phyloP scores from a whole-genome alignment of 352 stramenopile species.

The Chrysophaeum taylorii region DNA sequence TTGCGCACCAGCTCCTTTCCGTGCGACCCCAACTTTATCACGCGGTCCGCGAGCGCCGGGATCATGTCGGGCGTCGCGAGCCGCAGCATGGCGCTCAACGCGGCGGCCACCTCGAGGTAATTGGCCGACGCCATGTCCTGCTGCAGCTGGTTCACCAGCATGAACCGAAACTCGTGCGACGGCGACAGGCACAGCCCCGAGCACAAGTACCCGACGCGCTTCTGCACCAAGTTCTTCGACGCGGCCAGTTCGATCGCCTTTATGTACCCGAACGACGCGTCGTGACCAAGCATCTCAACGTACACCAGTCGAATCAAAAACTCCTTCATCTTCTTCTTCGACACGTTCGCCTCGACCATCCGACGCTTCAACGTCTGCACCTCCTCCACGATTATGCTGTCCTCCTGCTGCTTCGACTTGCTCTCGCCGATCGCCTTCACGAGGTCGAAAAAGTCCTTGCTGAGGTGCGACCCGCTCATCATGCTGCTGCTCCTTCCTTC shows the following conservation, averaged over 20 bases:
- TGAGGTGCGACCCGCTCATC: slow-evolving; percentile 50
- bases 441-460: slow-evolving; percentile 99
- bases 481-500: too few species aligned
- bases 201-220: slow-evolving; percentile 92
- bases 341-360: slow-evolving; percentile 61
- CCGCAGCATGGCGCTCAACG: slow-evolving; percentile 84
- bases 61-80: slow-evolving; percentile 98
- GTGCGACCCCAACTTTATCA: slow-evolving; percentile 87
- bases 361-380: slow-evolving; percentile 88
- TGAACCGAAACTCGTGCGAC: slow-evolving; percentile 99
- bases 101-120: slow-evolving; percentile 80
- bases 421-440: slow-evolving; percentile 99
- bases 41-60: slow-evolving; percentile 71
- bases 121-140: slow-evolving; percentile 63
- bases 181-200: slow-evolving; percentile 84
- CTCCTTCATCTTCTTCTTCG: slow-evolving; percentile 92
- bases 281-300: slow-evolving; percentile 99
- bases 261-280: slow-evolving; percentile 98
- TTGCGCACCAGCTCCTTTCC: slow-evolving; percentile 94
- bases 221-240: slow-evolving; percentile 93
- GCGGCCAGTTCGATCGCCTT: slow-evolving; percentile 86
- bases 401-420: slow-evolving; percentile 99
- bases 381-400: slow-evolving; percentile 95
- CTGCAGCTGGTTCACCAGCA: slow-evolving; percentile 99
- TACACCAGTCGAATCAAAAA: slow-evolving; percentile 98